These are phyloP conservation scores for Yarrowia porcina DNA, from an alignment of 805 yeast genomes.

Conservation along the genomic window DNA sequence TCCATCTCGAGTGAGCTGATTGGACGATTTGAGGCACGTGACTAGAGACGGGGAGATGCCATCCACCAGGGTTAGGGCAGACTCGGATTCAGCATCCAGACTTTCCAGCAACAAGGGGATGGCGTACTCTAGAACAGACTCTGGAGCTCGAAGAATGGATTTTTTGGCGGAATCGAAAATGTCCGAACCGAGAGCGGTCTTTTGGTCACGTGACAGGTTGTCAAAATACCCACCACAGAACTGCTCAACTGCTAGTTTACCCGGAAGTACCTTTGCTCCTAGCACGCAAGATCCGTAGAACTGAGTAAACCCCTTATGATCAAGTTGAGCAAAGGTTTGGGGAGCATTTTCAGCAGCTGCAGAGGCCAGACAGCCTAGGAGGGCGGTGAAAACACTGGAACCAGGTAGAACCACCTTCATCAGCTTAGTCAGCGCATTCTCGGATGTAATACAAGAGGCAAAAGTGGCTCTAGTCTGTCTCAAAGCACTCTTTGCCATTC, in stretches of 20 bases:
- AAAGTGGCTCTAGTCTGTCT: conserved; percentile 12
- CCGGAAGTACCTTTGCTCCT: neutral
- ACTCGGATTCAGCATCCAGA: neutral
- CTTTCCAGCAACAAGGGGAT: neutral
- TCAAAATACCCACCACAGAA: neutral
- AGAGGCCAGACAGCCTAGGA: conserved; percentile 7
- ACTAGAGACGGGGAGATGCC: neutral
- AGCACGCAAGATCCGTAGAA: neutral
- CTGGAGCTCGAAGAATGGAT: conserved; percentile 7
- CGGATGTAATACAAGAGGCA: neutral
- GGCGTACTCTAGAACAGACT: neutral
- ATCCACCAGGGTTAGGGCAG: neutral
- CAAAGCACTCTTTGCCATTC: conserved; percentile 14
- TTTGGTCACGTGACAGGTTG: neutral
- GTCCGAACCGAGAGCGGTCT: neutral
- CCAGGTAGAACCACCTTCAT: neutral
- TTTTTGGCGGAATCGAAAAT: neutral
- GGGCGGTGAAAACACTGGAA: neutral
- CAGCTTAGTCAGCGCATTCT: neutral
- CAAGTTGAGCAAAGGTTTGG: neutral
- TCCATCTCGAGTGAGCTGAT: neutral
- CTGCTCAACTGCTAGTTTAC: neutral
- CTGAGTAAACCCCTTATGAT: neutral
- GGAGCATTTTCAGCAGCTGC: conserved; percentile 15
- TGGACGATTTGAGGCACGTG: conserved; percentile 19